Conservation (phyloP, 1,139 yeast genomes). For the Diutina rugosa region DNA sequence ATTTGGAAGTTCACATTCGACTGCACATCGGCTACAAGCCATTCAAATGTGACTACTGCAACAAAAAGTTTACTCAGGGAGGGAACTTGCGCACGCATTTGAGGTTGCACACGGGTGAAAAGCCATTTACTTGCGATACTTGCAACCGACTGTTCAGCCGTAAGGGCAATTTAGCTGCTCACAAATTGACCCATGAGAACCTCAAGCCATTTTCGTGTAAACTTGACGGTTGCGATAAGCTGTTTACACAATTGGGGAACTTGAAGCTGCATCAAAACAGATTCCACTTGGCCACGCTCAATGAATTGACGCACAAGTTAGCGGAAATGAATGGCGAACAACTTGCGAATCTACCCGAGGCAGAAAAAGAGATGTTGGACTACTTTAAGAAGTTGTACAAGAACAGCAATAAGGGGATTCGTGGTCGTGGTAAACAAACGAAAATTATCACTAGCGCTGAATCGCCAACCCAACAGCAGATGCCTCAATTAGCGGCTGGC, state of each 20-base stretch:
- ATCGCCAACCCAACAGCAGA: background rate
- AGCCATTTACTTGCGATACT: slow-evolving; percentile 66
- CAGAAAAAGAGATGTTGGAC: slow-evolving; percentile 55
- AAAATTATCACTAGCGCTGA: background rate
- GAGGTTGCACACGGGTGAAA: slow-evolving; percentile 84
- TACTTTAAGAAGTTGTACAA: slow-evolving; percentile 76
- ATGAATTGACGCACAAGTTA: slow-evolving; percentile 46
- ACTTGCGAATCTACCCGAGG: slow-evolving; percentile 38
- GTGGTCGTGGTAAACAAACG: slow-evolving; percentile 58
- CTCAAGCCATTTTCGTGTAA: slow-evolving; percentile 70
- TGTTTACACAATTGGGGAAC: slow-evolving; percentile 86
- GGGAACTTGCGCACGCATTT: slow-evolving; percentile 84
- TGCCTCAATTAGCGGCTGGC: background rate
- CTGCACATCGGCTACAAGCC: slow-evolving; percentile 73
- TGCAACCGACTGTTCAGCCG: slow-evolving; percentile 72
- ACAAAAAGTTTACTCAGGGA: slow-evolving; percentile 79
- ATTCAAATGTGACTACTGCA: slow-evolving; percentile 67
- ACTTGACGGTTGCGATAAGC: slow-evolving; percentile 70
- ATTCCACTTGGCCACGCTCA: slow-evolving; percentile 65
- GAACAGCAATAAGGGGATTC: slow-evolving; percentile 80
- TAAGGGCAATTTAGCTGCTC: slow-evolving; percentile 85
- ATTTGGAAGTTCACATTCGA: slow-evolving; percentile 65
- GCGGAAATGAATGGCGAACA: slow-evolving; percentile 40
- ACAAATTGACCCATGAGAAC: slow-evolving; percentile 67
- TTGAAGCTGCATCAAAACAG: slow-evolving; percentile 88